phyloP scores from a whole-genome alignment of 2,329 filamentous ascomycete genomes.

The Erysiphe pulchra region DNA sequence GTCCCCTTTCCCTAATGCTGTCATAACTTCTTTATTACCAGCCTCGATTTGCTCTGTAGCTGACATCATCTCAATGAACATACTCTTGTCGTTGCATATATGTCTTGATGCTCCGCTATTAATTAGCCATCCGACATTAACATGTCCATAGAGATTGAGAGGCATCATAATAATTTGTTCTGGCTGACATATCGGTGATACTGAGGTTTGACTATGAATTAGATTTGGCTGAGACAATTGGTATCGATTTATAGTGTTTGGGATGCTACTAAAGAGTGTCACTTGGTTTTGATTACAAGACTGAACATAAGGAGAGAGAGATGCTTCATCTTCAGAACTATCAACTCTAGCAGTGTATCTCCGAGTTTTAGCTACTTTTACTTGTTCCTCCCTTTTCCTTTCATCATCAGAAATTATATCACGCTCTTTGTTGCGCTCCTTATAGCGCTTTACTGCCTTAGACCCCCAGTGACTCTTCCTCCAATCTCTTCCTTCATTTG shows the following conservation, averaged over 20 bases:
- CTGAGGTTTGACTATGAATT: background rate
- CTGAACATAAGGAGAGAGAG: background rate
- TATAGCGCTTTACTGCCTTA: background rate
- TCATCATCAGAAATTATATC: conserved; percentile 1
- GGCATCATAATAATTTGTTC: background rate
- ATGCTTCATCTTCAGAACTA: background rate
- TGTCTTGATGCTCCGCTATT: background rate
- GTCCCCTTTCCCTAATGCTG: background rate
- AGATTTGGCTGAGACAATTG: background rate
- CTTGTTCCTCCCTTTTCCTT: background rate
- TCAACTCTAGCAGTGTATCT: background rate
- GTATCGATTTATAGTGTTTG: background rate
- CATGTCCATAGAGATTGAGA: background rate
- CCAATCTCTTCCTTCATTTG: background rate
- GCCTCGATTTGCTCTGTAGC: background rate
- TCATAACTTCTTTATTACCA: background rate
- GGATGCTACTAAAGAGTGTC: background rate
- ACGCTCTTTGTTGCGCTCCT: background rate
- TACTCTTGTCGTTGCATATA: background rate
- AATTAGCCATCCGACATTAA: background rate
- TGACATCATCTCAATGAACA: background rate
- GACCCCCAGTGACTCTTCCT: background rate
- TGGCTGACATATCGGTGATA: background rate
- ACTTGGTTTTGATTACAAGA: background rate
- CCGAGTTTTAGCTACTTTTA: background rate